Evolutionary conservation across 2,329 filamentous ascomycete species (phyloP).

Genomic region (Seiridium unicorne): DNA sequence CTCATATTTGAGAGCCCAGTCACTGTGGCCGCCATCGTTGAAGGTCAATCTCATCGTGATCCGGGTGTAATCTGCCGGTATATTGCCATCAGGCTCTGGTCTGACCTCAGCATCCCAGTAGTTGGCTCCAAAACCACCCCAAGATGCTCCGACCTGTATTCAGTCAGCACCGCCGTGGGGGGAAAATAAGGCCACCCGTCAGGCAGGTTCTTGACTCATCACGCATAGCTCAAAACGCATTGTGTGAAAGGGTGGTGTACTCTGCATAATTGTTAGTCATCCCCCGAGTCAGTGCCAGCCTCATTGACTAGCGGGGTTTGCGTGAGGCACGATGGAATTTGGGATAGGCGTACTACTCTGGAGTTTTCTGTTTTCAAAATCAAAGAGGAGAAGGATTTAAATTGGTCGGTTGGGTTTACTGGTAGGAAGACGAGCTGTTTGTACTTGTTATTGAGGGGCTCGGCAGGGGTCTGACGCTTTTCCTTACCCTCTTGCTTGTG

Average conservation of each 20-base stretch:
- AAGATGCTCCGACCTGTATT: slow-evolving; percentile 60
- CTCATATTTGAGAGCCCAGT: slow-evolving; percentile 82
- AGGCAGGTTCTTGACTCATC: no score
- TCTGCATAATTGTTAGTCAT: neutral
- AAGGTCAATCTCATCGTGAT: slow-evolving; percentile 85
- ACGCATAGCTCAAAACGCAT: neutral
- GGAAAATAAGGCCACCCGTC: neutral
- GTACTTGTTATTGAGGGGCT: no score
- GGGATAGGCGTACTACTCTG: slow-evolving; percentile 54
- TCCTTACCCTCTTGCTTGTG: slow-evolving; percentile 77
- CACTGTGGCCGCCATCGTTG: slow-evolving; percentile 91
- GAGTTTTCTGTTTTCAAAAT: slow-evolving; percentile 86
- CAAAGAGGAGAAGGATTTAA: slow-evolving; percentile 87
- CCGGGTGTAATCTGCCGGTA: slow-evolving; percentile 69
- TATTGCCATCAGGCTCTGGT: slow-evolving; percentile 79
- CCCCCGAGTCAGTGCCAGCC: no score
- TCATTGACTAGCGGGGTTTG: no score
- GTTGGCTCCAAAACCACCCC: slow-evolving; percentile 76
- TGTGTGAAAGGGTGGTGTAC: neutral
- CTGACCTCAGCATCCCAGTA: slow-evolving; percentile 80
- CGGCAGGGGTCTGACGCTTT: neutral
- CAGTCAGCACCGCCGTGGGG: neutral
- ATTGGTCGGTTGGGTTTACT: slow-evolving; percentile 60
- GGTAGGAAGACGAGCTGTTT: slow-evolving; percentile 83
- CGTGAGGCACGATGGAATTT: neutral